Conservation (phyloP, 441 rosid genomes). For the Sinapis alba region DNA sequence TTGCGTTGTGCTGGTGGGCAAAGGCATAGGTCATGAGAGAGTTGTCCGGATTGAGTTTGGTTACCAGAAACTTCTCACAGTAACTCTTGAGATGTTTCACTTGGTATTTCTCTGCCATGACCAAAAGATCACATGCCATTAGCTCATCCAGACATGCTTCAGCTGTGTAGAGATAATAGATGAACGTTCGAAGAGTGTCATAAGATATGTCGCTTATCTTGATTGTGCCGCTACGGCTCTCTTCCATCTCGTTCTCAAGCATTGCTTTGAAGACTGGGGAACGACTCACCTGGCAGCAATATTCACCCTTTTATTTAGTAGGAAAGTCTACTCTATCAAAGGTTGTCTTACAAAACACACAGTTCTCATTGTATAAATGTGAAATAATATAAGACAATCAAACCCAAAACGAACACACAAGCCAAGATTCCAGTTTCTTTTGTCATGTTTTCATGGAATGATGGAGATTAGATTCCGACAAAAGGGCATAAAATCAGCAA, state of each 20-base stretch:
- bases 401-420: constrained; percentile 8
- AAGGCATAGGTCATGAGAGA: constrained; percentile 77
- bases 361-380: not conserved
- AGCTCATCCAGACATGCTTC: constrained; percentile 80
- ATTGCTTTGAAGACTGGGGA: constrained; percentile 89
- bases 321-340: not conserved
- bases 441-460: not conserved
- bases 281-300: constrained; percentile 56
- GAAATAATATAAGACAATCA: constrained; percentile 4
- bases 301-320: not conserved
- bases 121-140: constrained; percentile 79
- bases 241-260: constrained; percentile 90
- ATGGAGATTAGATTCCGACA: not conserved
- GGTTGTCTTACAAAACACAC: not conserved
- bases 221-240: constrained; percentile 85
- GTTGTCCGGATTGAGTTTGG: constrained; percentile 83
- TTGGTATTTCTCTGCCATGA: constrained; percentile 84
- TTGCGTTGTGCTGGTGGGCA: constrained; percentile 87
- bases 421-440: not conserved
- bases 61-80: constrained; percentile 75
- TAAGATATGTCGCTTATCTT: constrained; percentile 72
- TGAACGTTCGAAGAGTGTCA: constrained; percentile 68
- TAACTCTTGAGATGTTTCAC: constrained; percentile 77
- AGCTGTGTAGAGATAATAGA: constrained; percentile 76
- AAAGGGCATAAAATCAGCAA: not conserved